Evolutionary conservation across 2,329 filamentous ascomycete genomes (phyloP).

Genomic region (Pseudocercospora fuligena): DNA sequence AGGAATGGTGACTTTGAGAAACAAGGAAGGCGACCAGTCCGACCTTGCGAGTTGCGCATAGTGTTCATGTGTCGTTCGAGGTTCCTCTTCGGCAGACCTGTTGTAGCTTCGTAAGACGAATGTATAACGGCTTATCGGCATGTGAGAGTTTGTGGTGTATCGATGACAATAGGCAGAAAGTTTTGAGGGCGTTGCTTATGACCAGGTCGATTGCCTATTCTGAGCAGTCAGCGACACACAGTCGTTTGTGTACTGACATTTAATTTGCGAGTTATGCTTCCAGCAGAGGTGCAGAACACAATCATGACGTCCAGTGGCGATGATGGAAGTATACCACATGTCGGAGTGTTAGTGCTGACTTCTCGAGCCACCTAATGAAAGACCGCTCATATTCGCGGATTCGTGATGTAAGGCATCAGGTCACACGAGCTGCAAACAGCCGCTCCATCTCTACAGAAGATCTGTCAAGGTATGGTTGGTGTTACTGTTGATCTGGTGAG

Average conservation of each 20-base stretch:
- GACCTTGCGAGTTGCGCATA: neutral
- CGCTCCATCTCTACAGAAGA: neutral
- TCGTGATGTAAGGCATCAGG: neutral
- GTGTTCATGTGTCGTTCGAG: neutral
- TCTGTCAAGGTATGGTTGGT: conserved; percentile 5
- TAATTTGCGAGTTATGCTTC: neutral
- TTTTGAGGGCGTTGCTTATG: neutral
- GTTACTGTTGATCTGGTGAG: conserved; percentile 4
- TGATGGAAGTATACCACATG: neutral
- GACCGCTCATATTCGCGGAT: neutral
- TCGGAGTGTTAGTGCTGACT: neutral
- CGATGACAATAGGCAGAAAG: neutral
- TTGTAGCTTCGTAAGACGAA: neutral
- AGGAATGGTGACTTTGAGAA: neutral
- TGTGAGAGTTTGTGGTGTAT: neutral
- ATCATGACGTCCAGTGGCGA: neutral
- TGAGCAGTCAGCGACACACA: neutral
- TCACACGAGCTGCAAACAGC: conserved; percentile 1
- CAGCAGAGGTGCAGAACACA: neutral
- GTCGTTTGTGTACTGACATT: neutral
- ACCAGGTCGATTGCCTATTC: neutral
- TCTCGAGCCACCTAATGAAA: neutral
- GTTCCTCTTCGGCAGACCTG: neutral
- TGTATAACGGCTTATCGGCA: neutral
- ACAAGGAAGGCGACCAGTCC: neutral